Base-by-base conservation (phyloP, 2,329 filamentous ascomycete species). In the Cladosporium sp. region DNA sequence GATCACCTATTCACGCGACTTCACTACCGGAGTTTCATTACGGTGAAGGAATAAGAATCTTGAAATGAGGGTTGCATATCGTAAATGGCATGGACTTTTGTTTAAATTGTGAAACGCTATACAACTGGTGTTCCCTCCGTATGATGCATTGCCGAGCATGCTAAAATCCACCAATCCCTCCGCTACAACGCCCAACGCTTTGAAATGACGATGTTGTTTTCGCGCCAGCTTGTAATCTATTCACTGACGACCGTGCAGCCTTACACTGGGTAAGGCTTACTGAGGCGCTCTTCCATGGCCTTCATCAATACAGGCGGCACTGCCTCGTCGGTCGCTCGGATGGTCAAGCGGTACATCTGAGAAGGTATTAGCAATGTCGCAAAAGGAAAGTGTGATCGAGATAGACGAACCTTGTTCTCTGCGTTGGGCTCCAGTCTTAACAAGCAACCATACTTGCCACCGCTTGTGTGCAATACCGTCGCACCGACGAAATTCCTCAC, bases 401-500 rank as follows among this genome's bases (percentile, higher is more conserved):
- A 11, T 11, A n/a, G 42, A 72, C 85, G 74, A 79, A 96, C 93
- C 83, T 89, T 88, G 58, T 86, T 92, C 59, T 82, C 80, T 66
- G 91, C 92, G 73, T 98, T 98, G 56, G 93, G 93, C 77, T 98
- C 93, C 72, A 98, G 73, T 66, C 93, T 81, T 77, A 98, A 74
- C 67, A 98, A 74, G 74, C 93, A 97, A 32, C 93, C 93, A 73
- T 90, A 95, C 75, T 97, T 97, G 56, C 93, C 91, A 9, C 83
- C 85, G 60, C 87, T 84, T 48, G 84, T 95, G 75, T 89, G 92
- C 71, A 87, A 73, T 63, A 91, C 93, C 69, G 87, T 90, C 0
- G 89, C 89, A 13, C 92, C 93, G 11, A 98, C 93, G 64, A 96
- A 84, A 63, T 98, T 98, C 77, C 89, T 95, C 40, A 80, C 76